These are phyloP conservation scores for Raphidocelis subcapitata DNA, from an alignment of 139 green algal genomes.

Conservation along the genomic window DNA sequence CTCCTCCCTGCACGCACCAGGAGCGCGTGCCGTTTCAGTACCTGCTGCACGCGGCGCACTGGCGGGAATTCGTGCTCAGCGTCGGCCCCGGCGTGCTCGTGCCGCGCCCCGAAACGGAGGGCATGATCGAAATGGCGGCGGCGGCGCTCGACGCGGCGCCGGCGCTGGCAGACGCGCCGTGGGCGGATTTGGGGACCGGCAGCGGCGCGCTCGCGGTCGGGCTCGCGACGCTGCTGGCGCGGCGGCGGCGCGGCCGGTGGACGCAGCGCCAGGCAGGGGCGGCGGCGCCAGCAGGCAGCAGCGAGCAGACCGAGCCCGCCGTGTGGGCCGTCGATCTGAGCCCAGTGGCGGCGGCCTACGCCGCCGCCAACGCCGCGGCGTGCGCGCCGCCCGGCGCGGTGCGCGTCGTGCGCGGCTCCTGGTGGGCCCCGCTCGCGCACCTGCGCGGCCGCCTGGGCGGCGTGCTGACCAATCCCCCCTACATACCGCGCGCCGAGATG, in stretches of 20 bases:
- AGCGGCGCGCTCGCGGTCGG: slow-evolving; percentile 85
- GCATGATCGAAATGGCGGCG: slow-evolving; percentile 71
- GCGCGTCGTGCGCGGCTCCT: slow-evolving; percentile 58
- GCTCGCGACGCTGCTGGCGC: slow-evolving; percentile 58
- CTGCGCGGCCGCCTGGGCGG: slow-evolving; percentile 57
- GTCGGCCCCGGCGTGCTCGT: slow-evolving; percentile 88
- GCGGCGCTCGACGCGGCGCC: slow-evolving; percentile 32
- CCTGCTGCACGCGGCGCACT: slow-evolving; percentile 77
- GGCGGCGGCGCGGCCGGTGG: slow-evolving; percentile 4
- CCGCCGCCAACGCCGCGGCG: slow-evolving; percentile 54
- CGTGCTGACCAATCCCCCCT: slow-evolving; percentile 92
- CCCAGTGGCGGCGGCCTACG: slow-evolving; percentile 47
- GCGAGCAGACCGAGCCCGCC: not conserved
- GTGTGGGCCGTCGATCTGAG: slow-evolving; percentile 73
- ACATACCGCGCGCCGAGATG: slow-evolving; percentile 78
- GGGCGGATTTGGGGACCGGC: slow-evolving; percentile 91
- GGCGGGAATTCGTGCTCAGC: slow-evolving; percentile 76
- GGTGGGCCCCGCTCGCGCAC: slow-evolving; percentile 66
- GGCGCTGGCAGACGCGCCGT: slow-evolving; percentile 42
- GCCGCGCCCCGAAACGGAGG: slow-evolving; percentile 91
- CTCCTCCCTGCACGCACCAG: no score
- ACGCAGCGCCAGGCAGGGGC: not conserved
- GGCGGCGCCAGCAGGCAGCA: not conserved
- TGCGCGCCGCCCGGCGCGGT: slow-evolving; percentile 27
- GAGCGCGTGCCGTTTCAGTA: slow-evolving; percentile 90